Conservation (phyloP, 192 early-diverging fungal species). For the Coemansia sp. region DNA sequence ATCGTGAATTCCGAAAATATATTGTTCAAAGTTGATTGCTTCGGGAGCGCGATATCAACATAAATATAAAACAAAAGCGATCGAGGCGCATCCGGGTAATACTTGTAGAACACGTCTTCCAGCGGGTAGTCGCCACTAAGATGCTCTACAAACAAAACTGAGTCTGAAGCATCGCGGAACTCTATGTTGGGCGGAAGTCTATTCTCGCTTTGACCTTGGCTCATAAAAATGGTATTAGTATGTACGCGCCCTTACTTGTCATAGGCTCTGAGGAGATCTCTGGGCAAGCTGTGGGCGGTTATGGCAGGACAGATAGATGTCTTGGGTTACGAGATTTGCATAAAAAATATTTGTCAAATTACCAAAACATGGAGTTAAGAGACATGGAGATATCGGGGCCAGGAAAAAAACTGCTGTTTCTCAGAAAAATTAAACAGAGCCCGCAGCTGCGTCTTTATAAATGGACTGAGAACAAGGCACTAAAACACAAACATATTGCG, state of each 20-base stretch:
- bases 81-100: conserved; percentile 38
- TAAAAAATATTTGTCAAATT: no score
- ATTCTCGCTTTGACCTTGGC: not conserved
- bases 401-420: no score
- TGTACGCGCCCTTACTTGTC: not conserved
- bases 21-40: conserved; percentile 13
- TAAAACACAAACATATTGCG: no score
- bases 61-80: conserved; percentile 38
- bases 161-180: conserved; percentile 42
- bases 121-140: conserved; percentile 39
- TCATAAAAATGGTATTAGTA: not conserved
- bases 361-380: no score
- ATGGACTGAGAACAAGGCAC: no score
- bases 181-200: conserved; percentile 36
- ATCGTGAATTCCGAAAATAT: conserved; percentile 17
- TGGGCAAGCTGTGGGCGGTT: no score
- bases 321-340: no score
- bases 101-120: conserved; percentile 45
- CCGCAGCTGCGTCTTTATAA: no score
- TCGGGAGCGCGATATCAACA: conserved; percentile 32
- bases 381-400: no score
- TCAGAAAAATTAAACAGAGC: no score
- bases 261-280: not conserved
- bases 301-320: no score
- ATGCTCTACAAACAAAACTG: conserved; percentile 33